Conservation (phyloP, 495 filamentous ascomycete species). For the Aspergillus funiculosus region DNA sequence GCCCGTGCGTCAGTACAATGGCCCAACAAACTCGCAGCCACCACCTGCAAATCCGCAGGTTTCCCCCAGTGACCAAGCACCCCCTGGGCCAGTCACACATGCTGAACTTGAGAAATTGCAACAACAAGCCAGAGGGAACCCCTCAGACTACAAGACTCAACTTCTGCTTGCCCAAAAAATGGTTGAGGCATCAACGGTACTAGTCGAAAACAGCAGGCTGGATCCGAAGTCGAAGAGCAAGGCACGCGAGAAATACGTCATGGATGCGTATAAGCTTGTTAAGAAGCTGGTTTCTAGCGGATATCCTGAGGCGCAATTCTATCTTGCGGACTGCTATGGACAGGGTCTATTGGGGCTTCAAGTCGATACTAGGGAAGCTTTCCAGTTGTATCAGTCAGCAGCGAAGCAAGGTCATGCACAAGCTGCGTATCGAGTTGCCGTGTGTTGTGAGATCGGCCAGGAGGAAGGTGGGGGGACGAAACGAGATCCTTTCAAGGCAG, state of each 20-base stretch:
- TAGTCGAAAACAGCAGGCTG: slow-evolving; percentile 62
- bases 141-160: slow-evolving; percentile 63
- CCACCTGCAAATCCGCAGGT: slow-evolving; percentile 31
- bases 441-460: slow-evolving; percentile 95
- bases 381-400: slow-evolving; percentile 85
- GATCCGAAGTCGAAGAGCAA: slow-evolving; percentile 70
- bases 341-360: slow-evolving; percentile 65
- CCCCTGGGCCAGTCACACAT: slow-evolving; percentile 57
- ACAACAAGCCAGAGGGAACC: slow-evolving; percentile 57
- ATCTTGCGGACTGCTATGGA: slow-evolving; percentile 83
- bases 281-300: slow-evolving; percentile 70
- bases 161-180: slow-evolving; percentile 77
- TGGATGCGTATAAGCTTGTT: slow-evolving; percentile 82
- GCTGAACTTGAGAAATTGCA: slow-evolving; percentile 73
- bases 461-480: slow-evolving; percentile 89
- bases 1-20: slow-evolving; percentile 68
- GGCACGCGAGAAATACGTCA: slow-evolving; percentile 73
- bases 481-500: slow-evolving; percentile 84
- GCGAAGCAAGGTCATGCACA: slow-evolving; percentile 82
- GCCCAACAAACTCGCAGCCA: slow-evolving; percentile 28
- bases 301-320: slow-evolving; percentile 86
- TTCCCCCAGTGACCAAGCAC: slow-evolving; percentile 23
- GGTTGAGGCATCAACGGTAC: slow-evolving; percentile 72
- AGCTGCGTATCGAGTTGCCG: slow-evolving; percentile 88
- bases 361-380: slow-evolving; percentile 81